These are phyloP conservation scores for Amaranthus hypochondriacus DNA, from an alignment of 148 eudicot genomes.

Conservation along the genomic window DNA sequence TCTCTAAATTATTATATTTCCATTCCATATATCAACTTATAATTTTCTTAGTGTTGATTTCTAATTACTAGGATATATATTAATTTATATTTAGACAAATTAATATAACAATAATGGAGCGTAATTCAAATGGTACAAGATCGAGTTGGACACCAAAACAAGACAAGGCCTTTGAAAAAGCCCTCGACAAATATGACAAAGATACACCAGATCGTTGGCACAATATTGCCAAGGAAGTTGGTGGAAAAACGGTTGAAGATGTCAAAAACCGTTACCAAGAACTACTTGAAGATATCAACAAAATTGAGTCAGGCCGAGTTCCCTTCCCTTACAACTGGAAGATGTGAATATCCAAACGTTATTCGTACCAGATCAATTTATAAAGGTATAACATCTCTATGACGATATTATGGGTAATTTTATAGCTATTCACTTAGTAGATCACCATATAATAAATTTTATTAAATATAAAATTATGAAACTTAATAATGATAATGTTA, in stretches of 20 bases:
- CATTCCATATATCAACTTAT: background rate
- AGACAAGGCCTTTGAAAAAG: constrained; percentile 51
- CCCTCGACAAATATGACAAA: constrained; percentile 43
- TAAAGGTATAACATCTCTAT: constrained; percentile 25
- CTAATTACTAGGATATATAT: background rate
- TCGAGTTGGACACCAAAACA: constrained; percentile 42
- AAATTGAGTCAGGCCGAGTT: constrained; percentile 42
- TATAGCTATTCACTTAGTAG: no score
- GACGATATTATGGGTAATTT: no score
- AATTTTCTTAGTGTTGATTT: background rate
- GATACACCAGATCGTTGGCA: constrained; percentile 57
- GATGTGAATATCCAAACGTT: background rate
- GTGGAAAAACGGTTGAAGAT: constrained; percentile 47
- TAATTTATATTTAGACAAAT: background rate
- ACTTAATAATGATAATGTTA: no score
- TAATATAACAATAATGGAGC: background rate
- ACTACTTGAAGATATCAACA: constrained; percentile 39
- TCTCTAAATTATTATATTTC: background rate
- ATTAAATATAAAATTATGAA: no score
- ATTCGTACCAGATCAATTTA: constrained; percentile 9
- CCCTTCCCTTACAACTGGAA: constrained; percentile 44
- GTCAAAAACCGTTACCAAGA: constrained; percentile 40
- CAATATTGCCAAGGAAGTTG: constrained; percentile 43
- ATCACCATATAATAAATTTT: no score
- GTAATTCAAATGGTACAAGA: constrained; percentile 20